Evolutionary conservation across 2,329 filamentous ascomycete species (phyloP).

Genomic region (Penicillium sp.): DNA sequence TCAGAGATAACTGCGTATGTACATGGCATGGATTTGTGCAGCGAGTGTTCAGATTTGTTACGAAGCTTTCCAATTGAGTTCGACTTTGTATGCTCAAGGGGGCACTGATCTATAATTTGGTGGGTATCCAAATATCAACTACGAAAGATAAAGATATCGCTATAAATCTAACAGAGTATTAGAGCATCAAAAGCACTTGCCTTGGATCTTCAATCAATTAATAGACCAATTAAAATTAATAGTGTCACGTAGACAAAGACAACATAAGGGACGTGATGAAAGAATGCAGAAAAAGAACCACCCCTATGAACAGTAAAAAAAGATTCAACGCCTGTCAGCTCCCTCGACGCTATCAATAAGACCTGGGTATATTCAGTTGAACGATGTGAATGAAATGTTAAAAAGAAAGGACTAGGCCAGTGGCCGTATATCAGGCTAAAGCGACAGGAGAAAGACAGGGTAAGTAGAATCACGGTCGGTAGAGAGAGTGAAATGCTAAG

Average conservation of each 20-base stretch:
- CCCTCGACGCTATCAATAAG: slow-evolving; percentile 10
- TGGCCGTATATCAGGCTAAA: background rate
- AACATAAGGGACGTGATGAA: background rate
- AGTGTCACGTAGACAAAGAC: background rate
- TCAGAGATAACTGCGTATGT: background rate
- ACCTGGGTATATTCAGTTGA: slow-evolving; percentile 23
- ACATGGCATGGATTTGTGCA: background rate
- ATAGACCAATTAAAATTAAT: background rate
- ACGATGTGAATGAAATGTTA: slow-evolving; percentile 5
- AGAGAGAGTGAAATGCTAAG: background rate
- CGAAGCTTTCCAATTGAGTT: background rate
- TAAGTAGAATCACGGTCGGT: background rate
- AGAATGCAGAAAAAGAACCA: background rate
- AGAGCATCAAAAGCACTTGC: background rate
- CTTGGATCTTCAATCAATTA: background rate
- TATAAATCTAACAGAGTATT: background rate
- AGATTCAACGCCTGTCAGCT: slow-evolving; percentile 16
- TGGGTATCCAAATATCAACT: background rate
- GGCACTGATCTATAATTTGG: background rate
- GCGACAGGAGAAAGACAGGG: background rate
- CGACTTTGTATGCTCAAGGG: background rate
- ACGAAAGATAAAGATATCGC: background rate
- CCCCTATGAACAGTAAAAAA: slow-evolving; percentile 1
- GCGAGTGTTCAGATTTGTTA: background rate
- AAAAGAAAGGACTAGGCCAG: background rate